A percentile compares a stretch with the other conserved stretches of the same genome.
phyloP scores from a whole-genome alignment of 495 filamentous ascomycete genomes.

The Penicillium parvum region DNA sequence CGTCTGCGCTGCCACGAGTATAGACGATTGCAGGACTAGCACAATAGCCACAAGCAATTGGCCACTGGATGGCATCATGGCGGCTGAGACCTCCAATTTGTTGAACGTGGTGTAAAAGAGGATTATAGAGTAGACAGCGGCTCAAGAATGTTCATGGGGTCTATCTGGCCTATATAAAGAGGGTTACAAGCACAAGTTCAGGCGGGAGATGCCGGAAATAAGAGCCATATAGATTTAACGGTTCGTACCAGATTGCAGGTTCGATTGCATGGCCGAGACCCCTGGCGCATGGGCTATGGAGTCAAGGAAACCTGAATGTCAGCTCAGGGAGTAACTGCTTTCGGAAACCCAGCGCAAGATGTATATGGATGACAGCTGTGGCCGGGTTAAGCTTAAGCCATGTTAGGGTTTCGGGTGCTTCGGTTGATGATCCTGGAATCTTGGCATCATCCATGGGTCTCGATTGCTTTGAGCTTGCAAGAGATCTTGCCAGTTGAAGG shows the following conservation, averaged over 20 bases:
- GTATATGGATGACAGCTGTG: not conserved
- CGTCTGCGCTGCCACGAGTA: slow-evolving; percentile 21
- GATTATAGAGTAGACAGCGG: not conserved
- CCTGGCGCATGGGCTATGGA: slow-evolving; percentile 6
- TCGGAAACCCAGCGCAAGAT: slow-evolving; percentile 10
- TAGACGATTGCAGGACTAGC: slow-evolving; percentile 13
- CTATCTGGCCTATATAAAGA: not conserved
- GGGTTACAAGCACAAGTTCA: not conserved
- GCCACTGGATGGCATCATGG: slow-evolving; percentile 16
- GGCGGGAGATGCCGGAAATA: not conserved
- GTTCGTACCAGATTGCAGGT: not conserved
- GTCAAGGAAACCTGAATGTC: slow-evolving; percentile 9
- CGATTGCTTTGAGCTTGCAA: no score
- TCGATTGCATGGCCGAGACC: slow-evolving; percentile 14
- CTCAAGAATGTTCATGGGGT: no score
- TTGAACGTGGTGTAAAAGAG: no score
- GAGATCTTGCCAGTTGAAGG: no score
- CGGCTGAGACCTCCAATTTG: not conserved
- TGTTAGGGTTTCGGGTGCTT: slow-evolving; percentile 12
- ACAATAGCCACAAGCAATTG: slow-evolving; percentile 4
- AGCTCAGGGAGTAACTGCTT: slow-evolving; percentile 6
- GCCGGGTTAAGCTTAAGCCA: slow-evolving; percentile 1
- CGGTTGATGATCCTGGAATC: slow-evolving; percentile 1
- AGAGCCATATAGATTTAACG: not conserved
- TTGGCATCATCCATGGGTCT: slow-evolving; percentile 2